Conservation (phyloP, 1,284 basidiomycete genomes). For the Rhodotorula sp. region DNA sequence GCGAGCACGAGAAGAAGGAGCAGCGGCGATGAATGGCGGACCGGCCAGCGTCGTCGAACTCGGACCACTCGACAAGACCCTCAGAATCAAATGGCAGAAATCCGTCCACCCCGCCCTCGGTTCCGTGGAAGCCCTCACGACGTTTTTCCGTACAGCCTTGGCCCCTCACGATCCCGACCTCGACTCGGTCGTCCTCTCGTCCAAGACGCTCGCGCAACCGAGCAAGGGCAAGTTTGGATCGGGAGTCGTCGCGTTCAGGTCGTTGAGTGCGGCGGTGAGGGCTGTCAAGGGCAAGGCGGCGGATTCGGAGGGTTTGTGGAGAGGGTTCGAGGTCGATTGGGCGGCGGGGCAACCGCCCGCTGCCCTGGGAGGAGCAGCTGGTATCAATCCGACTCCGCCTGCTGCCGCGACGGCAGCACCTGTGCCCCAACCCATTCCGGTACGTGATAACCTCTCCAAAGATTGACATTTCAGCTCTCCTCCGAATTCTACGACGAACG, state of each 20-base stretch:
- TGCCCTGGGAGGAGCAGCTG: background rate
- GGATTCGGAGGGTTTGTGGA: constrained; percentile 12
- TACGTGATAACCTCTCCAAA: no score
- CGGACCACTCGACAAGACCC: constrained; percentile 43
- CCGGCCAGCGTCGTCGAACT: constrained; percentile 15
- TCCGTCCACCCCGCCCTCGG: constrained; percentile 19
- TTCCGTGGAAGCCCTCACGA: background rate
- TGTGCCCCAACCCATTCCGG: background rate
- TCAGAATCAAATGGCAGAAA: constrained; percentile 41
- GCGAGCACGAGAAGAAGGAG: background rate
- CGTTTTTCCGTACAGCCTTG: constrained; percentile 11
- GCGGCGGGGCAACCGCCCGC: constrained; percentile 35
- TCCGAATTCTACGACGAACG: no score
- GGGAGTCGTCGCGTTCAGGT: constrained; percentile 35
- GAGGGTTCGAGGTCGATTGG: constrained; percentile 40
- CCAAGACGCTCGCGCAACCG: constrained; percentile 29
- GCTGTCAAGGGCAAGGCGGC: constrained; percentile 23
- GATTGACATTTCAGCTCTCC: no score
- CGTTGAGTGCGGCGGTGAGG: constrained; percentile 35
- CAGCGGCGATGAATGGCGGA: background rate
- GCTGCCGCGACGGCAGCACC: background rate
- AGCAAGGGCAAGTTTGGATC: constrained; percentile 33
- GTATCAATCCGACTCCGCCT: no score
- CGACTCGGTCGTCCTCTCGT: constrained; percentile 40
- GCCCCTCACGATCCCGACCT: constrained; percentile 21